Evolutionary conservation across 192 early-diverging fungal species (phyloP), one percentile per base, ranked within the genome.

Genomic region (Spinellus fusiger): DNA sequence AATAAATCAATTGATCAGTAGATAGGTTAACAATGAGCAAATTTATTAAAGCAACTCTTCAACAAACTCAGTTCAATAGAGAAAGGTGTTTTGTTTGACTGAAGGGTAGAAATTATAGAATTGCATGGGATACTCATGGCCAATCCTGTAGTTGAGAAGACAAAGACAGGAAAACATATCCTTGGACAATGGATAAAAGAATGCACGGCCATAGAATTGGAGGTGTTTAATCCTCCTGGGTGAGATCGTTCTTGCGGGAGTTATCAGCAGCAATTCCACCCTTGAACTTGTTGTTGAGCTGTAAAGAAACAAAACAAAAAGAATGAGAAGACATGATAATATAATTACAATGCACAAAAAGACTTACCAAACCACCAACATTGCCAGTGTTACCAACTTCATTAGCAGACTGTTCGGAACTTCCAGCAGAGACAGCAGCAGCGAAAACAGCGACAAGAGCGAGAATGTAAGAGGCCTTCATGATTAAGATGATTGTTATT

Each of bases 261-360:
- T 51, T 51, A 22, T 51, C 49, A 29, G 49, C 22, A 12, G 27
- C 25, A 13, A 51, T 20, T 4, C 49, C 49, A 29, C 25, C 49
- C 49, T 51, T 51, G 25, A 51, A 51, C 25, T 23, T 29, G 49
- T 51, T 51, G 49, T 51, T 51, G 25, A 51, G 26, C 49, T 51
- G 20, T 23, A n/a, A n/a, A 22, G 27, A 29, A 20, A 3, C 25
- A 6, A 25, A 49, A 49, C 8, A 22, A 49, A 18, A 49, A 22
- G 48, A 49, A 29, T 4, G 26, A 51, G 12, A 29, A 2, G 3
- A 2, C 26, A 22, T 51, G 4, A 51, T 10, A 29, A 27, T 51
- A 22, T 2, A 13, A 51, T 12, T 20, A 13, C 26, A 23, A 29
- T 4, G 22, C 10, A 27, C 3, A 22, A 25, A 5, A 27, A 4